Evolutionary conservation across 441 rosid species (phyloP), one percentile per base, ranked within the genome.

Genomic region (Populus hybrid): DNA sequence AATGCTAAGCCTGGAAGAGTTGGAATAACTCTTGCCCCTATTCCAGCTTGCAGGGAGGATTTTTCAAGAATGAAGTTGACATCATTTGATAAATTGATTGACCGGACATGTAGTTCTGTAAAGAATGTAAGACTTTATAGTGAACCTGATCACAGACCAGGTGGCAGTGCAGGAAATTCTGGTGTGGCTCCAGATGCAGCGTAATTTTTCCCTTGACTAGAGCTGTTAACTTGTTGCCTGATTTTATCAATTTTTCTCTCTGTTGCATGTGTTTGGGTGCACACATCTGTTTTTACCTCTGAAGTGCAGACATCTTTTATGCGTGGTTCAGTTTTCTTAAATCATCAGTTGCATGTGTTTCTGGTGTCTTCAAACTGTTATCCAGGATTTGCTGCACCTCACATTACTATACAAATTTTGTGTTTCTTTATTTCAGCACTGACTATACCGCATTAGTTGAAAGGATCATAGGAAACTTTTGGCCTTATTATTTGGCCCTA

Each of bases 121-220:
- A 96, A 87, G 86, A 90, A 94, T 86, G 99, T 96, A 70, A 90
- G 99, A 80, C 91, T 94, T 78, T 91, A 87, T 79, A 78, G 94
- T 78, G 98, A 94, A 73, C 92, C 90, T 67, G 95, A 91, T 84
- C 94, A 90, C 84, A 92, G 89, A 82, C 95, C 91, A 18, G 95
- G 94, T 79, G 93, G 98, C 84, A 83, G 83, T 84, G 77, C 86
- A 8, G 98, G 91, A 79, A 89, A 82, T 86, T 85, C 86, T 72
- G 87, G 99, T 78, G 98, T 96, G 82, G 99, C 98, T 73, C 99
- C 98, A 82, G 99, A 96, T 88, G 99, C 99, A 89, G 99, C 95
- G 98, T 96, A 91, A 88, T 74, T 81, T 84, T 81, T 79, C 79
- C 72, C 21, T 53, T 69, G 40, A 73, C 70, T 26, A 20, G 53